Base-by-base conservation (phyloP, 73 alveolate species). In the Diophrys appendiculata region DNA sequence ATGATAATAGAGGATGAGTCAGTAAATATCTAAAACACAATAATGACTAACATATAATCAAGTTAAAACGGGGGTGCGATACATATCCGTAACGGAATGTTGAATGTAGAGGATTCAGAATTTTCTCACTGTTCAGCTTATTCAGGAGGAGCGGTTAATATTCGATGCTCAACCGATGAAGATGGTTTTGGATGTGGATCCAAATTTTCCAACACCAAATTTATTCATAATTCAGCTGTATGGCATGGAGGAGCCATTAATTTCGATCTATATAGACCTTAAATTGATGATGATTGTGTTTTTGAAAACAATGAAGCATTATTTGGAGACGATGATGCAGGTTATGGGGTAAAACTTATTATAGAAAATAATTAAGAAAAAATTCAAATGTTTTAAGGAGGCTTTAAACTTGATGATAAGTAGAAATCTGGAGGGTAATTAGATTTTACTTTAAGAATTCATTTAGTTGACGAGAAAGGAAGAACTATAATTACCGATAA, bases 211-310 rank as follows among this genome's bases (percentile, higher is more conserved):
- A 43, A 43, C 18, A 43, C 75, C 2, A 28, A 25, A 3, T 67
- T 67, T 28, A 31, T 25, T 2, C 27, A 18, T 23, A 67, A 67
- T 28, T 3, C 2, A 67, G 75, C 75, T 23, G 18, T 28, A 3
- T 24, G 3, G 27, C 25, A 18, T 23, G 75, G 75, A 25, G 75
- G 75, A 3, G 75, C 75, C 2, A 25, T 67, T 67, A 25, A 18
- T 2, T 67, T 26, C 29, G 75, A 67, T 28, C 53, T 67, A 25
- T 67, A 25, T 31, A 25, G 75, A 67, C 75, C 75, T 3, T 18
- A 23, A 14, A 3, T 67, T 2, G 54, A 23, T 26, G 53, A 67
- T 67, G 75, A 23, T 26, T 25, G 26, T 67, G 25, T 67, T 3
- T 25, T 43, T 43, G 60, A 23, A 54, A 28, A 18, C 52, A 67